Conservation (phyloP, 176 grass and related monocot genomes). For the Triticum turgidum region DNA sequence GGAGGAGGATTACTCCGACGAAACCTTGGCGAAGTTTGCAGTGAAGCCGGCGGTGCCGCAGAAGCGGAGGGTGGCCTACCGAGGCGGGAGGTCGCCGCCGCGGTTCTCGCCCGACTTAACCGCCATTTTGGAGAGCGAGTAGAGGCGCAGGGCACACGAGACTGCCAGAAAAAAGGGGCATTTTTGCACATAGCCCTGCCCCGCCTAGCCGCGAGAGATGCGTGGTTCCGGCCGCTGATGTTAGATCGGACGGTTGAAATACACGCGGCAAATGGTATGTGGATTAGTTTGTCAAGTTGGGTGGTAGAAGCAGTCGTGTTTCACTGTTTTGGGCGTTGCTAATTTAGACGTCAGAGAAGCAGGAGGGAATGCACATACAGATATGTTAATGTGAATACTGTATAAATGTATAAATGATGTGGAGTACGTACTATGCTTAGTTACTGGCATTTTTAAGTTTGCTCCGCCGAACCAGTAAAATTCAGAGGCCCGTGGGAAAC, state of each 20-base stretch:
- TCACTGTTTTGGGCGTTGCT: constrained; percentile 5
- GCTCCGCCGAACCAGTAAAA: too few relatives aligned
- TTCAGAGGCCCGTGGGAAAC: too few relatives aligned
- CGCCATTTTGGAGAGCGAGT: constrained; percentile 60
- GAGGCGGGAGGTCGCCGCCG: constrained; percentile 22
- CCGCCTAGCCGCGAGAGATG: too few relatives aligned
- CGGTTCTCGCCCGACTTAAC: constrained; percentile 62
- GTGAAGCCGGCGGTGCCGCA: background rate
- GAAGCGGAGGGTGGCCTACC: constrained; percentile 25
- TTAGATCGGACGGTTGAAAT: background rate
- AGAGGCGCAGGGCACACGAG: background rate
- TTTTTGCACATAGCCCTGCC: background rate
- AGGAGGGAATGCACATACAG: background rate
- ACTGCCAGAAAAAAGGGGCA: background rate
- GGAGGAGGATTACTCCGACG: constrained; percentile 24
- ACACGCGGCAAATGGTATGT: background rate
- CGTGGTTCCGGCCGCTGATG: background rate
- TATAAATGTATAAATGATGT: background rate
- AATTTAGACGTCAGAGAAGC: constrained; percentile 18
- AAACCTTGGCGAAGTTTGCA: background rate
- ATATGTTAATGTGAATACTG: background rate
- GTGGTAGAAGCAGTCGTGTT: background rate
- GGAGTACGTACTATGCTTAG: background rate
- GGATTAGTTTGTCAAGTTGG: background rate
- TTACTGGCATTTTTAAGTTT: background rate